Conservation (phyloP, 768 basidiomycete genomes). For the Tylopilus plumbeoviolaceoides region DNA sequence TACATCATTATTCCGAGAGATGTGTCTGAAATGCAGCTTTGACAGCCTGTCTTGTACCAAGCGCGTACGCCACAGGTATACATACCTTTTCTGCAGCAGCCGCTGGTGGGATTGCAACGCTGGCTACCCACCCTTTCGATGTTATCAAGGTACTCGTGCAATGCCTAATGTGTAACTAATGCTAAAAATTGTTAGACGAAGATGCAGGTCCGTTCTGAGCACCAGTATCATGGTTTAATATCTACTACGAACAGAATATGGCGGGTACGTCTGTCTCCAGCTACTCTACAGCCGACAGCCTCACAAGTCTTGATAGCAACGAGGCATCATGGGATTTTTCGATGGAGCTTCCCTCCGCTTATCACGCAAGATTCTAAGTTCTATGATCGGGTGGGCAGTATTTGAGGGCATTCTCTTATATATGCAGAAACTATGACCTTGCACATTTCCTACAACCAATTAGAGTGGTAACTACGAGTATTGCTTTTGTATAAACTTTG, state of each 20-base stretch:
- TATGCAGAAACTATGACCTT: conserved; percentile 34
- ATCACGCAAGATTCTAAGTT: conserved; percentile 81
- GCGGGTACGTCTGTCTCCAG: conserved; percentile 43
- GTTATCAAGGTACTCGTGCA: conserved; percentile 71
- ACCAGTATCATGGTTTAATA: conserved; percentile 66
- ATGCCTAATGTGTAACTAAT: not conserved
- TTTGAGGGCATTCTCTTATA: conserved; percentile 77
- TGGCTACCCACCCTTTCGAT: conserved; percentile 90
- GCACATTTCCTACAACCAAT: not conserved
- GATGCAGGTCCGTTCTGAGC: conserved; percentile 83
- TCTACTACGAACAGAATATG: conserved; percentile 65
- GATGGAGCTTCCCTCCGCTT: conserved; percentile 82
- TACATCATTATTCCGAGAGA: not conserved
- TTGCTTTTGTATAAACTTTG: conserved; percentile 85
- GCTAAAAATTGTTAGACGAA: conserved; percentile 58
- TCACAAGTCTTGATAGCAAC: conserved; percentile 49
- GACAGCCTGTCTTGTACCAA: conserved; percentile 39
- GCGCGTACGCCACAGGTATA: conserved; percentile 46
- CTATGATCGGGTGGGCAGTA: conserved; percentile 89
- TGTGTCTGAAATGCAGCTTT: conserved; percentile 4
- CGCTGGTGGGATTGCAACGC: conserved; percentile 80
- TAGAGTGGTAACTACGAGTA: conserved; percentile 46
- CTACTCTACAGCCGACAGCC: not conserved
- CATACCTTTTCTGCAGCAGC: conserved; percentile 69
- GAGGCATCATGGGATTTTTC: conserved; percentile 77